phyloP scores from a whole-genome alignment of 2,329 filamentous ascomycete species.

The Massarina eburnea region DNA sequence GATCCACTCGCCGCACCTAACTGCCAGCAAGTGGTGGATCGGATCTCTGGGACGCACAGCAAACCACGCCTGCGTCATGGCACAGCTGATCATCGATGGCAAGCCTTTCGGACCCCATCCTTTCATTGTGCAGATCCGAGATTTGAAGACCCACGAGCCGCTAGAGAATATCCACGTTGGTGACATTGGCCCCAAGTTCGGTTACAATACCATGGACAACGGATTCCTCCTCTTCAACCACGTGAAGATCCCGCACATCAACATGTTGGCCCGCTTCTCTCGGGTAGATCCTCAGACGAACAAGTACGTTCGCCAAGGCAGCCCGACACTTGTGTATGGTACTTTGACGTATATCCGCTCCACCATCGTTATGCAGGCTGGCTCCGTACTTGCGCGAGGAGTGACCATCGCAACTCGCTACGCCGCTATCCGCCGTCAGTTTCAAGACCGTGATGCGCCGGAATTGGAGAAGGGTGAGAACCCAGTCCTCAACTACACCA shows the following conservation, averaged over 20 bases:
- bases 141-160: conserved; percentile 54
- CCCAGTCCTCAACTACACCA: conserved; percentile 78
- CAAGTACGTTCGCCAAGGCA: conserved; percentile 67
- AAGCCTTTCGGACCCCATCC: conserved; percentile 74
- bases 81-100: conserved; percentile 69
- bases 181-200: conserved; percentile 74
- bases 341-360: conserved; percentile 76
- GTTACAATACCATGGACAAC: conserved; percentile 82
- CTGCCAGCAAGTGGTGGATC: conserved; percentile 84
- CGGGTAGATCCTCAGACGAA: conserved; percentile 67
- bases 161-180: conserved; percentile 65
- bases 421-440: conserved; percentile 72
- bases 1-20: conserved; percentile 72
- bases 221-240: conserved; percentile 78
- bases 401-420: conserved; percentile 79
- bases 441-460: conserved; percentile 71
- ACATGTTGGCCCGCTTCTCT: conserved; percentile 73
- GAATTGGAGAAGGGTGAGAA: conserved; percentile 64
- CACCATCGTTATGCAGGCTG: conserved; percentile 72
- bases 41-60: conserved; percentile 75
- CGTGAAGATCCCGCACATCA: conserved; percentile 72
- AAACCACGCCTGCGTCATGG: conserved; percentile 78
- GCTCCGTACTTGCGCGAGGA: conserved; percentile 70
- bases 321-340: conserved; percentile 70
- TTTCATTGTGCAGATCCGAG: conserved; percentile 72